A percentile compares a stretch with the other conserved stretches of the same genome.
These are phyloP conservation scores for Dryadomyces sulphureus DNA, from an alignment of 2,329 filamentous ascomycete genomes.

Conservation along the genomic window DNA sequence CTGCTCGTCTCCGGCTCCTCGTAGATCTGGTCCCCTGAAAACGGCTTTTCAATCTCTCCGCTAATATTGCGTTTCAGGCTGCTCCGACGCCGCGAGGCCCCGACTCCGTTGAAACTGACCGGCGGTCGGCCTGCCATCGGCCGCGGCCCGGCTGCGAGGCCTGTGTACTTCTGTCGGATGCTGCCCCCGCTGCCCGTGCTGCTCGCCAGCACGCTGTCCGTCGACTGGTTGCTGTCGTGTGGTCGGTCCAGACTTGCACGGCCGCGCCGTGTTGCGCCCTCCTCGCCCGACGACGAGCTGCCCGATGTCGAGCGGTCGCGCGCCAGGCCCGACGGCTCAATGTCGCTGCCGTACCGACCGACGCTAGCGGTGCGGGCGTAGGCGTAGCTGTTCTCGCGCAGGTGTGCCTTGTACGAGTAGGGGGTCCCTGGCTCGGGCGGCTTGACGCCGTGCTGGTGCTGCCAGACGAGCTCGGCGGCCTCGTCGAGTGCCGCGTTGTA, in stretches of 20 bases:
- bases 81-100: conserved; percentile 35
- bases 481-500: conserved; percentile 61
- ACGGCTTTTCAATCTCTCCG: conserved; percentile 50
- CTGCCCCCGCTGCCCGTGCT: neutral
- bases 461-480: conserved; percentile 65
- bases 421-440: conserved; percentile 45
- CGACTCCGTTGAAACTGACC: neutral
- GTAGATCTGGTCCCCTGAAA: conserved; percentile 71
- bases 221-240: neutral
- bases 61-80: conserved; percentile 57
- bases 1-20: conserved; percentile 57
- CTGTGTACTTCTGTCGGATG: conserved; percentile 23
- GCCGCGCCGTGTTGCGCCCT: conserved; percentile 16
- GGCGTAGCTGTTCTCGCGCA: conserved; percentile 58
- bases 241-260: conserved; percentile 19
- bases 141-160: conserved; percentile 18
- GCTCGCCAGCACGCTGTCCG: neutral
- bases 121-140: conserved; percentile 5
- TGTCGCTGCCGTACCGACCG: conserved; percentile 32
- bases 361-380: conserved; percentile 48
- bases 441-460: conserved; percentile 49
- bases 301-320: conserved; percentile 35
- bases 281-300: conserved; percentile 33
- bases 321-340: conserved; percentile 29
- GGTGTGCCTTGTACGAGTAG: conserved; percentile 52